phyloP scores from a whole-genome alignment of 768 basidiomycete species.

The Russula ochroleuca region DNA sequence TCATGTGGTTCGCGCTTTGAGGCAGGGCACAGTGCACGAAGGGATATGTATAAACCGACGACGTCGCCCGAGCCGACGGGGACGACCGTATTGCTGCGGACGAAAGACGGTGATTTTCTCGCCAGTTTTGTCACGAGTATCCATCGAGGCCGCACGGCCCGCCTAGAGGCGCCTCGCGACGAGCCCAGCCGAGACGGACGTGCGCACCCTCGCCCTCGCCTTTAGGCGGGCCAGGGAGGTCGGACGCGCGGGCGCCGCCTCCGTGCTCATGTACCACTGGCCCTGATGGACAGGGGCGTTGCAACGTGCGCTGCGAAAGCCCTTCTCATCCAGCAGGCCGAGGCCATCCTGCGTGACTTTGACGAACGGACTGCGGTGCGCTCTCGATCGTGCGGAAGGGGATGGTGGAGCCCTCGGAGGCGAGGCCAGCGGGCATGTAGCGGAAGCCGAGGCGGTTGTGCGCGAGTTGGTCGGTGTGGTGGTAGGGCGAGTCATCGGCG shows the following conservation, averaged over 20 bases:
- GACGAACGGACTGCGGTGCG: conserved; percentile 64
- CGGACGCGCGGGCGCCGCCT: conserved; percentile 55
- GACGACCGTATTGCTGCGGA: conserved; percentile 67
- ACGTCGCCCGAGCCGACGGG: conserved; percentile 82
- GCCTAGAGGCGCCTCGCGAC: conserved; percentile 90
- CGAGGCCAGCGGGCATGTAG: conserved; percentile 75
- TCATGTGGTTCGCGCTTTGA: conserved; percentile 63
- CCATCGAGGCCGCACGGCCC: conserved; percentile 91
- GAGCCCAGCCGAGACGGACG: conserved; percentile 86
- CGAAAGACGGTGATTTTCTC: conserved; percentile 86
- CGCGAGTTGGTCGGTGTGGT: conserved; percentile 65
- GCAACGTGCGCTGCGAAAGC: conserved; percentile 82
- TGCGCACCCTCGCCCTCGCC: conserved; percentile 73
- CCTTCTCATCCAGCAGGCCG: conserved; percentile 73
- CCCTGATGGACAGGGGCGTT: conserved; percentile 89
- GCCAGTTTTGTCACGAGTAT: conserved; percentile 91
- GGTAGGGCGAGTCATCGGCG: conserved; percentile 52
- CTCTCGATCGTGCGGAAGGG: conserved; percentile 81
- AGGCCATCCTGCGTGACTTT: conserved; percentile 76
- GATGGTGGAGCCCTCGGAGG: conserved; percentile 49
- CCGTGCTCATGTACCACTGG: conserved; percentile 84
- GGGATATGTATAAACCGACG: conserved; percentile 87
- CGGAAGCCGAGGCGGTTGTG: conserved; percentile 76
- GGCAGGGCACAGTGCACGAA: conserved; percentile 63
- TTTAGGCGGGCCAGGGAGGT: conserved; percentile 38